Percentiles rank a stretch among this genome's conserved stretches.
Conservation (phyloP, 2,329 filamentous ascomycete species). For the Cryphonectria carpinicola region DNA sequence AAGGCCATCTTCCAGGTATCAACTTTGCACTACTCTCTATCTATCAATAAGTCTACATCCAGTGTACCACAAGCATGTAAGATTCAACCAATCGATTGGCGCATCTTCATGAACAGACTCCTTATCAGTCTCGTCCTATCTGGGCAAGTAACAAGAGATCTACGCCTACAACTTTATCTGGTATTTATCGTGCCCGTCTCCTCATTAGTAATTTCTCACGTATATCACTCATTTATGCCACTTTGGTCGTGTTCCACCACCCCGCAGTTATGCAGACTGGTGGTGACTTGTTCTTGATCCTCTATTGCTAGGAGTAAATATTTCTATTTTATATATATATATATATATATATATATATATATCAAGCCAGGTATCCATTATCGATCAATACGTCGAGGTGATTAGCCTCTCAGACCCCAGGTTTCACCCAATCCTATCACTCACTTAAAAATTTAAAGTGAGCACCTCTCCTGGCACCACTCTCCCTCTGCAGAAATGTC, state of each 20-base stretch:
- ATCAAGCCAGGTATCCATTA: too few relatives aligned
- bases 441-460: not conserved
- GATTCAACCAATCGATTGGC: not conserved
- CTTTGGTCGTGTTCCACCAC: not conserved
- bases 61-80: not conserved
- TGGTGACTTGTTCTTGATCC: too few relatives aligned
- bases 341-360: too few relatives aligned
- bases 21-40: too few relatives aligned
- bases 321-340: too few relatives aligned
- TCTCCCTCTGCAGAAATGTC: slow-evolving; percentile 2
- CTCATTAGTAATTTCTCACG: not conserved
- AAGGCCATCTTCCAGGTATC: too few relatives aligned
- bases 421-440: not conserved
- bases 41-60: too few relatives aligned
- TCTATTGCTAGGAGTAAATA: too few relatives aligned
- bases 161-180: not conserved
- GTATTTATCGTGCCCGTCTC: not conserved
- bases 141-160: not conserved
- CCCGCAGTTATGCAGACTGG: not conserved
- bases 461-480: not conserved
- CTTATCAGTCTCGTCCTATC: not conserved
- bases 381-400: too few relatives aligned
- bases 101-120: not conserved
- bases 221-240: not conserved
- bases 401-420: too few relatives aligned